Percentiles rank a stretch among this genome's conserved stretches.
Evolutionary conservation across 768 basidiomycete species (phyloP).

Genomic region (Mycena venus): DNA sequence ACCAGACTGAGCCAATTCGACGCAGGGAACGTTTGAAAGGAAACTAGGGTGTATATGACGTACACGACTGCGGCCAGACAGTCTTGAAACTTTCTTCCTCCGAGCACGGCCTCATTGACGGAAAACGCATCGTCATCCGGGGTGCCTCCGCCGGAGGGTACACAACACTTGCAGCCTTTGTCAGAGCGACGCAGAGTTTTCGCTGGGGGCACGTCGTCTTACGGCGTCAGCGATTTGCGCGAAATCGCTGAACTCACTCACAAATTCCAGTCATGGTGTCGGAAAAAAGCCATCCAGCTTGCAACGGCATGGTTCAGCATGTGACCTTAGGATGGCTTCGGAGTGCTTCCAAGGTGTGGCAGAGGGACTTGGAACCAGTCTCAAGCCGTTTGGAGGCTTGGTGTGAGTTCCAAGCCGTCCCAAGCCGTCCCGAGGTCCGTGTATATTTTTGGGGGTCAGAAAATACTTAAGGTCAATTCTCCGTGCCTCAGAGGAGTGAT

Average conservation of each 20-base stretch:
- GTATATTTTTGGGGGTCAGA: too few species aligned
- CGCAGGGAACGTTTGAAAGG: constrained; percentile 56
- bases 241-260: constrained; percentile 66
- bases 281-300: too few species aligned
- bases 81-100: constrained; percentile 52
- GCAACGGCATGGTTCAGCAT: too few species aligned
- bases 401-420: too few species aligned
- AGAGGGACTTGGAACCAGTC: too few species aligned
- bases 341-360: too few species aligned
- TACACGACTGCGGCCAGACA: constrained; percentile 63
- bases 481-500: too few species aligned
- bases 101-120: constrained; percentile 60
- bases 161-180: constrained; percentile 59
- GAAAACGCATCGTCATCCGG: constrained; percentile 64
- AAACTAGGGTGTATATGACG: constrained; percentile 73
- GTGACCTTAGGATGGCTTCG: too few species aligned
- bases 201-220: constrained; percentile 63
- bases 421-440: too few species aligned
- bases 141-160: constrained; percentile 73
- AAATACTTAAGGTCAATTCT: too few species aligned
- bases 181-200: constrained; percentile 52
- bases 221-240: constrained; percentile 67
- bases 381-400: too few species aligned
- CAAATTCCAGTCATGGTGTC: constrained; percentile 65
- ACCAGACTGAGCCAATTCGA: neutral